Base-by-base conservation (phyloP, 176 grass and related monocot species). In the Dactylis glomerata region DNA sequence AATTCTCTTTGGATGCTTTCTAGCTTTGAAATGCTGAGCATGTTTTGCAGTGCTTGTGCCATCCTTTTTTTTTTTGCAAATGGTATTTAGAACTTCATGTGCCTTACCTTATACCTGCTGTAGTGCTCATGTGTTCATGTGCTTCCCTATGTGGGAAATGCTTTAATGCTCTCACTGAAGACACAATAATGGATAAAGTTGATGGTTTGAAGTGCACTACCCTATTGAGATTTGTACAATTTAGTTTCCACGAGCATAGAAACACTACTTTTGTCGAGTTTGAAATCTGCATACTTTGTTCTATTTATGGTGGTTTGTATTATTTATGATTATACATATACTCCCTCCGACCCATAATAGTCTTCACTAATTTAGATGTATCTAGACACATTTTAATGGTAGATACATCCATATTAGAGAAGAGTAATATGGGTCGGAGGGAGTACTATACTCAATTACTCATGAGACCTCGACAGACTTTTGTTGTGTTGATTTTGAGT, bases 1-100 rank as follows among this genome's bases (percentile, higher is more conserved):
- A 69, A 50, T 19, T 68, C 30, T 79, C 57, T 16, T 84, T 49
- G 22, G 70, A 77, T 57, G 28, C 63, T 82, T 82, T 79, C 26
- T 81, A 45, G 15, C 64, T 62, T 44, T 42, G 14, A 55, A 55
- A 54, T 69, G 32, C 13, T 54, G 3, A 52, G 4, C 42, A 33
- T 84, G 58, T 84, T 31, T 64, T 5, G 8, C 58, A 76, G 44
- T 84, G 57, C 73, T 65, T 51, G 13, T 76, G 42, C 10, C 24
- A 64, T 17, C 1, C 4, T 55, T 61, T 62, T 81, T 17, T 86
- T 31, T 8, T 5, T n/a, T n/a, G n/a, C n/a, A 0, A 45, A 49
- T 83, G 73, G 7, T 52, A 76, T 16, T 71, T 62, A 78, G 36
- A 83, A 41, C 54, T 68, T 74, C 5, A 23, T 19, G 5, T 36